Conservation (phyloP, 352 stramenopile genomes). For the Blastocystis sp. region DNA sequence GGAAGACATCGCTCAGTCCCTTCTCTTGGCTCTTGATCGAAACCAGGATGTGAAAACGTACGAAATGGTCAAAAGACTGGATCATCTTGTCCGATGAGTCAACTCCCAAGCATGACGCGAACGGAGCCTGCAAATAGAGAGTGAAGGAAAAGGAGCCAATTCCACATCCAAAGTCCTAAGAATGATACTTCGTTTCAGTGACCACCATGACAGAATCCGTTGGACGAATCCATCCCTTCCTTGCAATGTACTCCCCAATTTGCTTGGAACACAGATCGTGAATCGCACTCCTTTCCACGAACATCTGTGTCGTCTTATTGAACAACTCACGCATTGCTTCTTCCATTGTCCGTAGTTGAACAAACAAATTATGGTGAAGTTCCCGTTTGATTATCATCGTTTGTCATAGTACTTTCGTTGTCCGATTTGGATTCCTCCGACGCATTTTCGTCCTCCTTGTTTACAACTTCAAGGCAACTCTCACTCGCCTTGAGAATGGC, state of each 20-base stretch:
- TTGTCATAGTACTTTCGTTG: neutral
- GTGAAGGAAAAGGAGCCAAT: constrained; percentile 44
- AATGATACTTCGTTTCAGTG: neutral
- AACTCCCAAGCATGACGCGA: neutral
- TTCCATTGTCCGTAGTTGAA: neutral
- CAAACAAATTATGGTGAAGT: neutral
- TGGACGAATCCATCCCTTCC: neutral
- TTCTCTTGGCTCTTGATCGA: neutral
- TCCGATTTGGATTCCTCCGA: neutral
- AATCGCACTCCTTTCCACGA: neutral
- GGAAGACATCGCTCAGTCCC: neutral
- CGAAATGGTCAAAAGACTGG: neutral
- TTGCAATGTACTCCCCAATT: neutral
- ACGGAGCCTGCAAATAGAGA: neutral
- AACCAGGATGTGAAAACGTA: neutral
- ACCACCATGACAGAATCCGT: constrained; percentile 5
- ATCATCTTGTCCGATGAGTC: constrained; percentile 51
- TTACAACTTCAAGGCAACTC: neutral
- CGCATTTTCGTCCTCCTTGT: constrained; percentile 11
- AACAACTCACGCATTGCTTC: neutral
- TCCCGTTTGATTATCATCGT: neutral
- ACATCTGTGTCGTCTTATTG: neutral
- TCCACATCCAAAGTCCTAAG: constrained; percentile 45
- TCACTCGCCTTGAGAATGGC: constrained; percentile 35
- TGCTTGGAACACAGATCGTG: constrained; percentile 51